These are phyloP conservation scores for Tricholoma bakamatsutake DNA, from an alignment of 768 basidiomycete species.

Conservation along the genomic window DNA sequence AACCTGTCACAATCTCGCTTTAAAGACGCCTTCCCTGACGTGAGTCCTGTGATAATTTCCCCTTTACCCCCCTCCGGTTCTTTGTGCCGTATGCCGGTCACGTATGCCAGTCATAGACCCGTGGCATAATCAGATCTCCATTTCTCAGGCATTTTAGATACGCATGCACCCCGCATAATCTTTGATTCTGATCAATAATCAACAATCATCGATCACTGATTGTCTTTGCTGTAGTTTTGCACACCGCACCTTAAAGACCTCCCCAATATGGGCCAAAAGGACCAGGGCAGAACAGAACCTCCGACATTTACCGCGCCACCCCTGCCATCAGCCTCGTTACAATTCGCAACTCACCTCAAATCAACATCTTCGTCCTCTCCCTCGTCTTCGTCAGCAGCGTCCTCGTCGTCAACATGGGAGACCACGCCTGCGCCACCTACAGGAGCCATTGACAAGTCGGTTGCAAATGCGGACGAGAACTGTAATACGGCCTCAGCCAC, in stretches of 20 bases:
- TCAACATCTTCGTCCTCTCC: slow-evolving; percentile 1
- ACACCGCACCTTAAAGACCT: slow-evolving; percentile 58
- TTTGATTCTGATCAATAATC: background rate
- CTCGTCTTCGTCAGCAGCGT: background rate
- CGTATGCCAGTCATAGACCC: background rate
- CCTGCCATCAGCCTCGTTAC: slow-evolving; percentile 10
- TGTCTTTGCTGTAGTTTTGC: slow-evolving; percentile 52
- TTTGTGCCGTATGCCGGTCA: background rate
- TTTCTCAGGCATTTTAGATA: background rate
- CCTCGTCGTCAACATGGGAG: background rate
- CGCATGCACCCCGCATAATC: slow-evolving; percentile 1
- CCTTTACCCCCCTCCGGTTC: background rate
- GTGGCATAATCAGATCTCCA: background rate
- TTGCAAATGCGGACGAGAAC: slow-evolving; percentile 21
- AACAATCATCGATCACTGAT: slow-evolving; percentile 5
- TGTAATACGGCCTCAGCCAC: slow-evolving; percentile 46
- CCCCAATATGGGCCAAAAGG: slow-evolving; percentile 91
- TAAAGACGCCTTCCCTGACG: slow-evolving; percentile 84
- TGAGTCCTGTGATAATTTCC: slow-evolving; percentile 32
- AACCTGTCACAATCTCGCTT: slow-evolving; percentile 79
- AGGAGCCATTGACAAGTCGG: background rate
- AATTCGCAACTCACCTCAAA: background rate
- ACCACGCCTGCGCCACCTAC: slow-evolving; percentile 7
- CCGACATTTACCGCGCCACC: slow-evolving; percentile 15
- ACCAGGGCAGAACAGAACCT: slow-evolving; percentile 46